A percentile compares a stretch with the other conserved stretches of the same genome.
phyloP scores from a whole-genome alignment of 176 grass and related monocot genomes.

The Oropetium thomaeum region DNA sequence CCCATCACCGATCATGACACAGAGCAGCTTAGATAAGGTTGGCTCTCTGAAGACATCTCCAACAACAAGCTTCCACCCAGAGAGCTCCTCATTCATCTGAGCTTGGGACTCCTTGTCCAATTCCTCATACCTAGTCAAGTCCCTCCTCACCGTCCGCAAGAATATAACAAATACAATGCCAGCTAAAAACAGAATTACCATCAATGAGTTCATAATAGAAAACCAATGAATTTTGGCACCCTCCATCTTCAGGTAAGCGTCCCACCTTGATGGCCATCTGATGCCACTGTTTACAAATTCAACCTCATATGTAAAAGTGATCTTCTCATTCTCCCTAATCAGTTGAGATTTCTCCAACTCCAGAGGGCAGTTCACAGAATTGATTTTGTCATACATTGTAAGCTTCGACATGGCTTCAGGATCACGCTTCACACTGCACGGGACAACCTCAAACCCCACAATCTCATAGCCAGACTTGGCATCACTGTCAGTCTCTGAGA shows the following conservation, averaged over 20 bases:
- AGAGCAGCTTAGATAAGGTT: constrained; percentile 67
- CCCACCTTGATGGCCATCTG: constrained; percentile 87
- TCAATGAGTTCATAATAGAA: constrained; percentile 92
- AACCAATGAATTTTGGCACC: constrained; percentile 87
- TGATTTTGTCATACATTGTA: constrained; percentile 61
- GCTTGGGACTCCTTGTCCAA: constrained; percentile 85
- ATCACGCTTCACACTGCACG: constrained; percentile 75
- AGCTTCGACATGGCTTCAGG: constrained; percentile 56
- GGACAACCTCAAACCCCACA: constrained; percentile 78
- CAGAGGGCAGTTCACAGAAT: constrained; percentile 60
- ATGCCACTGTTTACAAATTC: constrained; percentile 86
- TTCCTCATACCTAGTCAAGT: constrained; percentile 84
- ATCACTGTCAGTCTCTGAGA: constrained; percentile 50
- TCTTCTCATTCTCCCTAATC: constrained; percentile 67
- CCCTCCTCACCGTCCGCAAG: constrained; percentile 73
- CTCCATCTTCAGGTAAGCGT: constrained; percentile 86
- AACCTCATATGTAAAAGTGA: constrained; percentile 80
- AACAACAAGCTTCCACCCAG: constrained; percentile 87
- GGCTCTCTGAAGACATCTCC: constrained; percentile 93
- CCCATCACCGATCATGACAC: constrained; percentile 74
- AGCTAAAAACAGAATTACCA: constrained; percentile 88
- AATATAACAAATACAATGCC: constrained; percentile 93
- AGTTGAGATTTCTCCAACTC: constrained; percentile 75
- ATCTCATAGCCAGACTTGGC: constrained; percentile 68
- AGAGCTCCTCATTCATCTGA: constrained; percentile 87